phyloP scores from a whole-genome alignment of 768 basidiomycete species.

The Boletus tomentosulus region DNA sequence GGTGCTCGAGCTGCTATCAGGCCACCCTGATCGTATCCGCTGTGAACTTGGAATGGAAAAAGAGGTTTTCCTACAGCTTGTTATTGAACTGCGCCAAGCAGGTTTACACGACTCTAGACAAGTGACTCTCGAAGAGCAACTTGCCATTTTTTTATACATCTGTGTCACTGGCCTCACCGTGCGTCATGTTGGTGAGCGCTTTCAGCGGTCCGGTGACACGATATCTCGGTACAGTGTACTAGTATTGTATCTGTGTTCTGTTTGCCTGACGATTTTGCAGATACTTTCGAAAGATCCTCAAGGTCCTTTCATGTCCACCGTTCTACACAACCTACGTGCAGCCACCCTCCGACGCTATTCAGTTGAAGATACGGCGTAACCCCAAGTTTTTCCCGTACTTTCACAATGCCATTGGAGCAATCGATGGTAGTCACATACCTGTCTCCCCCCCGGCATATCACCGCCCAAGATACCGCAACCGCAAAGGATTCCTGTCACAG shows the following conservation, averaged over 20 bases:
- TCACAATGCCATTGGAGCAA: conserved; percentile 29
- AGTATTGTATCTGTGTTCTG: not conserved
- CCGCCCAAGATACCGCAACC: conserved; percentile 5
- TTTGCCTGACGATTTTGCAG: not conserved
- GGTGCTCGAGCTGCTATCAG: not conserved
- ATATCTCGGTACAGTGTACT: not conserved
- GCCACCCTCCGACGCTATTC: conserved; percentile 12
- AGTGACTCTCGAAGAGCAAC: not conserved
- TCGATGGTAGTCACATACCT: conserved; percentile 10
- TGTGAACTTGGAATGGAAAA: not conserved
- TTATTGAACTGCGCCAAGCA: not conserved
- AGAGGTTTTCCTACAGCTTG: not conserved
- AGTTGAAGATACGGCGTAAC: conserved; percentile 17
- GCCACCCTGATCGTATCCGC: not conserved
- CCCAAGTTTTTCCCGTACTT: conserved; percentile 33
- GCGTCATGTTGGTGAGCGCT: not conserved
- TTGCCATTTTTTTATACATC: not conserved
- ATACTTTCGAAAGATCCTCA: not conserved
- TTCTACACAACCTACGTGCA: too few relatives aligned
- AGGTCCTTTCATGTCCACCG: not conserved
- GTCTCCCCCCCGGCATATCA: not conserved
- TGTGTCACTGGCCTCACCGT: not conserved
- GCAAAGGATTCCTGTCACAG: conserved; percentile 29
- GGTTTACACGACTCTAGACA: not conserved
- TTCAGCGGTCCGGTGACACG: not conserved